Conservation (phyloP, 805 yeast species). For the Candida adriatica region DNA sequence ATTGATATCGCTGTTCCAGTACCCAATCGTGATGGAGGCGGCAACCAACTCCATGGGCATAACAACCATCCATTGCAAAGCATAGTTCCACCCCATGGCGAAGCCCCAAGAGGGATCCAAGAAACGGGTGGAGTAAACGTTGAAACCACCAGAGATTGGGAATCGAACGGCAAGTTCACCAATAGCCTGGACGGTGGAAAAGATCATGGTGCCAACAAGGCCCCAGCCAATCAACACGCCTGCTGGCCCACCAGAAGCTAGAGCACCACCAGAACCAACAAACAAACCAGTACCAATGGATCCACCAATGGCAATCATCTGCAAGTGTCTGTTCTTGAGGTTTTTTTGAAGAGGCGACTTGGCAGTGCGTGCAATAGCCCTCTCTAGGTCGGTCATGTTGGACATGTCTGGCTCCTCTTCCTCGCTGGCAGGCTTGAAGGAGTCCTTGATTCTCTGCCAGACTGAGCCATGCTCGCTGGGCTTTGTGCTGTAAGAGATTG, state of each 20-base stretch:
- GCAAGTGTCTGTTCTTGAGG: conserved; percentile 38
- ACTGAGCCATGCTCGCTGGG: conserved; percentile 4
- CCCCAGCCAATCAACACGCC: conserved; percentile 35
- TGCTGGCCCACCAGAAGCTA: conserved; percentile 60
- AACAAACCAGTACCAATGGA: conserved; percentile 76
- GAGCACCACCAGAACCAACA: conserved; percentile 62
- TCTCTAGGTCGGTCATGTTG: conserved; percentile 38
- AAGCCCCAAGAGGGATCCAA: conserved; percentile 55
- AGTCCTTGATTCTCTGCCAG: conserved; percentile 18
- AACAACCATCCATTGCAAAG: conserved; percentile 43
- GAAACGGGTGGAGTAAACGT: conserved; percentile 50
- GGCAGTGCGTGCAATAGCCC: conserved; percentile 29
- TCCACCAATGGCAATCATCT: conserved; percentile 67
- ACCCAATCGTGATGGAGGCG: conserved; percentile 53
- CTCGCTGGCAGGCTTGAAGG: conserved; percentile 11
- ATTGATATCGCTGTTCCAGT: conserved; percentile 39
- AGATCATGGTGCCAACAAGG: conserved; percentile 39
- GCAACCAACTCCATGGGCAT: conserved; percentile 46
- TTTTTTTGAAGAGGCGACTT: conserved; percentile 32
- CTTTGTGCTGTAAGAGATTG: conserved; percentile 14
- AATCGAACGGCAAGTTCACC: conserved; percentile 54
- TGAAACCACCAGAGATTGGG: conserved; percentile 63
- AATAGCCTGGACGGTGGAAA: conserved; percentile 55
- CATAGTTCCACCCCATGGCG: conserved; percentile 54
- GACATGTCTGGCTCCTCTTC: conserved; percentile 10